These are phyloP conservation scores for Perkinsus marinus DNA, from an alignment of 169 alveolate genomes.

Conservation along the genomic window DNA sequence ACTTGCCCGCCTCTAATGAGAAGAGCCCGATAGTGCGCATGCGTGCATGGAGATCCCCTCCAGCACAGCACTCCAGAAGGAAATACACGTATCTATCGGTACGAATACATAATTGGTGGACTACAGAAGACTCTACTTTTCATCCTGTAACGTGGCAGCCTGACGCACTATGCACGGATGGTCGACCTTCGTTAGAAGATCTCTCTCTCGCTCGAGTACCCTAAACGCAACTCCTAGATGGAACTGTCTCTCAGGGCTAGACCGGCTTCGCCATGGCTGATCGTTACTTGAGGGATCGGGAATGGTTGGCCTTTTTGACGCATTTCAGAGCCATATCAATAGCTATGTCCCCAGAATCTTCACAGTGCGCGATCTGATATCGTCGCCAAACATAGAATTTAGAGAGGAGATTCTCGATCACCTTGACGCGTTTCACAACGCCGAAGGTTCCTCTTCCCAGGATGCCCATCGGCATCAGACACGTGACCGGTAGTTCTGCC, in stretches of 20 bases:
- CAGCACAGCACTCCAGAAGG: background rate
- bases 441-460: background rate
- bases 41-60: background rate
- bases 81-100: background rate
- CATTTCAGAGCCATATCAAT: background rate
- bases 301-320: background rate
- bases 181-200: background rate
- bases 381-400: background rate
- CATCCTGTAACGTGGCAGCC: background rate
- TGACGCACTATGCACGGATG: background rate
- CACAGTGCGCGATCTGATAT: background rate
- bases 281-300: background rate
- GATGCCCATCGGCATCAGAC: background rate
- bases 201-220: background rate
- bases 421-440: background rate
- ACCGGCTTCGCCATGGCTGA: too few relatives aligned
- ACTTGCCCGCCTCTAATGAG: background rate
- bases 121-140: background rate
- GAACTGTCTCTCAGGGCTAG: background rate
- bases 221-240: background rate
- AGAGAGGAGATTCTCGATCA: background rate
- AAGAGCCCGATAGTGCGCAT: background rate
- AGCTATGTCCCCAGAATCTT: background rate
- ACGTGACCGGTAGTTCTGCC: background rate
- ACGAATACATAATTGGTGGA: background rate